Conservation (phyloP, 805 yeast genomes). For the Ascoidea asiatica region DNA sequence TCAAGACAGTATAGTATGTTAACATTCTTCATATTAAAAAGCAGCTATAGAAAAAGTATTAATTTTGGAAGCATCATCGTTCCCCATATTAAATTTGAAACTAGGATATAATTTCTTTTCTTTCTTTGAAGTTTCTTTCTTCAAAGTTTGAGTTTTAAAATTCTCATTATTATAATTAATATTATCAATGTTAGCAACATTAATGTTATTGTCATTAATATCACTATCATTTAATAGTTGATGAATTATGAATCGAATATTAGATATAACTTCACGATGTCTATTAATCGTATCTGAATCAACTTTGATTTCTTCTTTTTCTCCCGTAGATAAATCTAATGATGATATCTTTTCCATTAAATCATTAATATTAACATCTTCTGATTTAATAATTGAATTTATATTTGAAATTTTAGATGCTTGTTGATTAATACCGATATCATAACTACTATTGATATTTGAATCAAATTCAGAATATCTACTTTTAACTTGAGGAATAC, state of each 20-base stretch:
- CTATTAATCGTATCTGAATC: background rate
- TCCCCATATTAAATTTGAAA: no score
- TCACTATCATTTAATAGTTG: background rate
- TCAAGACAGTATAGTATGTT: no score
- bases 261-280: background rate
- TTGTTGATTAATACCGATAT: slow-evolving; percentile 24
- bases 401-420: slow-evolving; percentile 11
- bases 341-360: background rate
- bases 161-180: no score
- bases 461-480: slow-evolving; percentile 14
- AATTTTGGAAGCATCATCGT: background rate
- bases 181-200: no score
- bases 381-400: background rate
- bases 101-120: background rate
- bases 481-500: slow-evolving; percentile 19
- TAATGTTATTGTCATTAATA: no score
- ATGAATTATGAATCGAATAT: background rate
- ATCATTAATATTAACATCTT: background rate
- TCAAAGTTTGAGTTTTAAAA: no score
- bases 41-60: background rate
- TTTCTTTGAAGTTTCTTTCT: background rate
- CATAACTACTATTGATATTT: slow-evolving; percentile 18
- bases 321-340: background rate
- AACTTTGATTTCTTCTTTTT: background rate
- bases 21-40: no score